Evolutionary conservation across 176 grass and related monocot genomes (phyloP).

Genomic region (Sorghum bicolor): DNA sequence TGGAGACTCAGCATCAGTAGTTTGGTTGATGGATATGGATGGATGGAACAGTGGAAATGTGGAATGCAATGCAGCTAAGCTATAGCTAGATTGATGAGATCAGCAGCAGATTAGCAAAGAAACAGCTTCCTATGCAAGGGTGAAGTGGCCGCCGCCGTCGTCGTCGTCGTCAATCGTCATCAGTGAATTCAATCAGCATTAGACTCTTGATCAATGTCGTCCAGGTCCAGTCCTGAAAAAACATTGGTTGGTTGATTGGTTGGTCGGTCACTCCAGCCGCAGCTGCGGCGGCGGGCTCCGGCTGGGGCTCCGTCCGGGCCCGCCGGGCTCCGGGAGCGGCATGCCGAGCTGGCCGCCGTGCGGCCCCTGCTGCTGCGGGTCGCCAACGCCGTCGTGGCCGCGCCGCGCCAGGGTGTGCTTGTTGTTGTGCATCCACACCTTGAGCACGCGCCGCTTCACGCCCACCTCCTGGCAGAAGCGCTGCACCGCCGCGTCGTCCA

Average conservation of each 20-base stretch:
- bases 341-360: not conserved
- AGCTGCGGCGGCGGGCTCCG: constrained; percentile 28
- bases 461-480: constrained; percentile 89
- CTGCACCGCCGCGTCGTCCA: constrained; percentile 74
- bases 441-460: constrained; percentile 78
- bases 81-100: constrained; percentile 17
- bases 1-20: constrained; percentile 18
- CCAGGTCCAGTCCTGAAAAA: not conserved
- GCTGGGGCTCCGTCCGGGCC: constrained; percentile 2
- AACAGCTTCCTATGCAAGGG: not conserved
- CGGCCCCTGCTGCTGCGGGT: not conserved
- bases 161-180: no score
- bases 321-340: constrained; percentile 16
- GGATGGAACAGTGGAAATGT: constrained; percentile 9
- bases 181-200: not conserved
- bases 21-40: constrained; percentile 18
- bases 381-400: not conserved
- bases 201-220: not conserved
- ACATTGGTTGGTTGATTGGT: not conserved
- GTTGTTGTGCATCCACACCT: constrained; percentile 97
- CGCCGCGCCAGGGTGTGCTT: constrained; percentile 68
- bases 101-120: not conserved
- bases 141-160: not conserved
- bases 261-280: constrained; percentile 12
- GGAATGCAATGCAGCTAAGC: constrained; percentile 27